Evolutionary conservation across 345 rosid genomes (phyloP).

Genomic region (Sonneratia alba): DNA sequence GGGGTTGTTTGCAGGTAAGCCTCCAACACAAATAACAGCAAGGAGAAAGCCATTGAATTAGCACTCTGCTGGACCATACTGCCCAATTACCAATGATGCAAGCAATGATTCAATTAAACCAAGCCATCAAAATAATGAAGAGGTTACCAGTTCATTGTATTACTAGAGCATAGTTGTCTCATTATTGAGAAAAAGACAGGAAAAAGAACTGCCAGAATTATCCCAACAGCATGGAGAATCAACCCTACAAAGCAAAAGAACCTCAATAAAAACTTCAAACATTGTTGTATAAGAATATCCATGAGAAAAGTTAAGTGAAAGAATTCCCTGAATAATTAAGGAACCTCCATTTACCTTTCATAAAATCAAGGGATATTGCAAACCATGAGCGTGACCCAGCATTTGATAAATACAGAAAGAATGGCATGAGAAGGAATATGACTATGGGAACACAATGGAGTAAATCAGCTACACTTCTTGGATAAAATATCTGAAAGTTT

Average conservation of each 20-base stretch:
- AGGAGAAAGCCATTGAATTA: background rate
- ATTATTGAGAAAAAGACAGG: slow-evolving; percentile 63
- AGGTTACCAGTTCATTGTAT: slow-evolving; percentile 84
- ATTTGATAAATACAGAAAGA: slow-evolving; percentile 41
- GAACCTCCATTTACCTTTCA: slow-evolving; percentile 46
- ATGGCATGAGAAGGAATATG: slow-evolving; percentile 56
- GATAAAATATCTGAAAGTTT: slow-evolving; percentile 61
- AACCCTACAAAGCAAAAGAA: slow-evolving; percentile 43
- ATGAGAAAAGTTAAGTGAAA: background rate
- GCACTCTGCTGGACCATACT: background rate
- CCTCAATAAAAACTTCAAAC: background rate
- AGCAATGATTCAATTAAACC: background rate
- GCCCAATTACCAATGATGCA: background rate
- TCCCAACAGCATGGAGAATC: slow-evolving; percentile 55
- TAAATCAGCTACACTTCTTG: slow-evolving; percentile 57
- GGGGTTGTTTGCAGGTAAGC: background rate
- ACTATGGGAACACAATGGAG: slow-evolving; percentile 64
- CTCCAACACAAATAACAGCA: background rate
- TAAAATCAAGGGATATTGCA: slow-evolving; percentile 45
- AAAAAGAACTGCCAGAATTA: slow-evolving; percentile 54
- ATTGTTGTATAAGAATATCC: background rate
- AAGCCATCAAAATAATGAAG: slow-evolving; percentile 3
- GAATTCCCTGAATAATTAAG: background rate
- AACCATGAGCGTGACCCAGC: slow-evolving; percentile 33
- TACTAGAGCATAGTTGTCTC: slow-evolving; percentile 55